Evolutionary conservation across 192 early-diverging fungal species (phyloP).

Genomic region (Coemansia sp.): DNA sequence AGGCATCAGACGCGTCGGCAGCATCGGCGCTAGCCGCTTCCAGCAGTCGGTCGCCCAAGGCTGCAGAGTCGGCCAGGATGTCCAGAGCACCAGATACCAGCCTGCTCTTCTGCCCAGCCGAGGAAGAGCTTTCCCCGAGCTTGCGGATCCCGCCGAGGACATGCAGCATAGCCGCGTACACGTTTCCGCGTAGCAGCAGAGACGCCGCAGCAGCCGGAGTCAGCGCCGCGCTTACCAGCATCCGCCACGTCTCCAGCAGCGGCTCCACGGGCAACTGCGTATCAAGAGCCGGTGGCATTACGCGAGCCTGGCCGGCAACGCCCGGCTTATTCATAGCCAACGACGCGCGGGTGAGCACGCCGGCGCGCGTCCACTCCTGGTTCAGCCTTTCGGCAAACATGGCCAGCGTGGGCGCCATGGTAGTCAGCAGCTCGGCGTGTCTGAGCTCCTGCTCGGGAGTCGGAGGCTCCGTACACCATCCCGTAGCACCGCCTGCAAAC

Average conservation of each 20-base stretch:
- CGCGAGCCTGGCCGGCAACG: slow-evolving; percentile 47
- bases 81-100: slow-evolving; percentile 57
- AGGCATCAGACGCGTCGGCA: slow-evolving; percentile 74
- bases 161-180: slow-evolving; percentile 76
- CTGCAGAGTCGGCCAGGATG: slow-evolving; percentile 30
- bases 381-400: slow-evolving; percentile 42
- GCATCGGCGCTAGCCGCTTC: slow-evolving; percentile 81
- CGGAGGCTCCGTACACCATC: slow-evolving; percentile 34
- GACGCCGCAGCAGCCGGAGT: slow-evolving; percentile 59
- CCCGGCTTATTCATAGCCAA: slow-evolving; percentile 38
- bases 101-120: slow-evolving; percentile 12
- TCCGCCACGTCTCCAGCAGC: slow-evolving; percentile 55
- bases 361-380: slow-evolving; percentile 48
- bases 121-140: slow-evolving; percentile 26
- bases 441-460: slow-evolving; percentile 37
- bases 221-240: slow-evolving; percentile 65
- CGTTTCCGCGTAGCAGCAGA: slow-evolving; percentile 69
- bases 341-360: slow-evolving; percentile 31
- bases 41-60: slow-evolving; percentile 69
- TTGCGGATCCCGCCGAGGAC: slow-evolving; percentile 60
- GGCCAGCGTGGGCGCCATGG: slow-evolving; percentile 43
- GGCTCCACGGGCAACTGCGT: slow-evolving; percentile 60
- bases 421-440: slow-evolving; percentile 38
- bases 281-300: slow-evolving; percentile 47
- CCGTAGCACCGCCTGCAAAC: slow-evolving; percentile 1